These are phyloP conservation scores for Arabidopsis arenosa DNA, from an alignment of 345 rosid genomes.

Conservation along the genomic window DNA sequence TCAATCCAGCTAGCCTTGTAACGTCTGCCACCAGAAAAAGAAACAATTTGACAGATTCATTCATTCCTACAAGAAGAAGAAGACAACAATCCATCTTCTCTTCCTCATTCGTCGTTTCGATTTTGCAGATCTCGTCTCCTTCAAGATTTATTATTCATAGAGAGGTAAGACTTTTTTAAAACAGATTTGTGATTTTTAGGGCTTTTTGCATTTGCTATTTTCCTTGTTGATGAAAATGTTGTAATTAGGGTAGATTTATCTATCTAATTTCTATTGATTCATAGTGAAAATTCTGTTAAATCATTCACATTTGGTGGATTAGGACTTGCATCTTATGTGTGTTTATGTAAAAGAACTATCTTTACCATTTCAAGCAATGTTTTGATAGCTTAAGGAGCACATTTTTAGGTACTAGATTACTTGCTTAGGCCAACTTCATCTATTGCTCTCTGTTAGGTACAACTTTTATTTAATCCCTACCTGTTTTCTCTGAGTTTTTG, in stretches of 20 bases:
- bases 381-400: neutral
- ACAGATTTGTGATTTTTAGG: neutral
- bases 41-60: slow-evolving; percentile 18
- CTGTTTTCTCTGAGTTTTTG: neutral
- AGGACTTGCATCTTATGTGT: neutral
- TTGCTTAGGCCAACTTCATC: neutral
- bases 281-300: neutral
- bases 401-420: slow-evolving; percentile 16
- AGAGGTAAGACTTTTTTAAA: neutral
- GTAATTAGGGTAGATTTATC: neutral
- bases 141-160: neutral
- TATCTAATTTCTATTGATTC: neutral
- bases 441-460: neutral
- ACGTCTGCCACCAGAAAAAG: slow-evolving; percentile 31
- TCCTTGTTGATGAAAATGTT: neutral
- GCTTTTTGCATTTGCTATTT: neutral
- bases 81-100: slow-evolving; percentile 5
- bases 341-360: neutral
- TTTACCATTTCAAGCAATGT: slow-evolving; percentile 6
- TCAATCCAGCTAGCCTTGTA: slow-evolving; percentile 35
- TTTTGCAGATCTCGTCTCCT: slow-evolving; percentile 15
- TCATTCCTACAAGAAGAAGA: slow-evolving; percentile 1
- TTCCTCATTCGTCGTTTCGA: neutral
- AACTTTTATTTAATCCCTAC: neutral
- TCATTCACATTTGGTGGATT: neutral